Evolutionary conservation across 208 protist genomes (phyloP), one percentile per base, ranked within the genome.

Genomic region (Tritrichomonas foetus): DNA sequence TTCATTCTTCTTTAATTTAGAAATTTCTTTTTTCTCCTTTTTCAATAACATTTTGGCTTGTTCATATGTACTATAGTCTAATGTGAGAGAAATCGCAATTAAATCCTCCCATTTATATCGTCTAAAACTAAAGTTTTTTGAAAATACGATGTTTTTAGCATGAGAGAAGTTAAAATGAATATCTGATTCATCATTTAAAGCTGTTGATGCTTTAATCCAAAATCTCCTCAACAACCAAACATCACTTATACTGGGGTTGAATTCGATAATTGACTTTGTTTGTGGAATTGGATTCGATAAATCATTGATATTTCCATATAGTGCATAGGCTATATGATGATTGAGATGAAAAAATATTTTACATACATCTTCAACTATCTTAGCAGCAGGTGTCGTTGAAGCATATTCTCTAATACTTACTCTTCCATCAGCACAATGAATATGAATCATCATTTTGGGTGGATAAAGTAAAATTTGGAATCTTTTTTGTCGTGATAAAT

Each of bases 151-250:
- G 16, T 61, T 61, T 22, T 30, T 53, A 13, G 78, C 78, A 16
- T 89, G 78, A 3, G 47, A 20, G 27, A 57, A 89, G 47, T 89
- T 89, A 47, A 89, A 89, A n/a, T 89, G 78, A 50, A 89, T 89
- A 39, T 89, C 78, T 16, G 44, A 53, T 89, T 89, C 78, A 22
- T 57, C 47, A 9, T 53, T 49, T 57, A 89, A 57, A 16, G 33
- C 57, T 8, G 30, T 49, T 20, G 5, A 33, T 41, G 78, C 33
- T 39, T 44, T 14, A 39, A 89, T n/a, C 78, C 78, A 89, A 57
- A 89, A 89, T 27, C 78, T 41, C 57, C 78, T 41, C 1, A 89
- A 9, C n/a, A 89, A 61, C 33, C 44, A 89, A 61, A 89, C 27
- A 57, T 89, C 47, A 39, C 57, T n/a, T 0, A 89, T 53, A 57